phyloP scores from a whole-genome alignment of 768 basidiomycete species.

The Lenzites betulinus region DNA sequence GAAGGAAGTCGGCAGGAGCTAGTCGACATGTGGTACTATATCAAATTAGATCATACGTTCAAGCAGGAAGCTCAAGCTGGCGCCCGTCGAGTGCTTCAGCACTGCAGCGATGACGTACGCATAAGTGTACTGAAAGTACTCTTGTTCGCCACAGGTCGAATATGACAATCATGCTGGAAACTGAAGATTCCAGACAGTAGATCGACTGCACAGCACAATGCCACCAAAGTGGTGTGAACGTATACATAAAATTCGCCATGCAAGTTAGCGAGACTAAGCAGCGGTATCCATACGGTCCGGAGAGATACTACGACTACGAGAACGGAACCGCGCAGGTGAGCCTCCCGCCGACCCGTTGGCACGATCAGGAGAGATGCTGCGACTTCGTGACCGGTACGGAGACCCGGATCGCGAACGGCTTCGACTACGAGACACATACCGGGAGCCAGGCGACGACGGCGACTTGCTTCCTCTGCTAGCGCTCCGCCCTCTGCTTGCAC shows the following conservation, averaged over 20 bases:
- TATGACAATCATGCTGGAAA: no score
- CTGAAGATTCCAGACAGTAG: no score
- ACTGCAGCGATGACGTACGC: no score
- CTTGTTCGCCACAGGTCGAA: no score
- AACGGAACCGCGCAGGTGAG: slow-evolving; percentile 27
- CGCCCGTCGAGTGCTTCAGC: no score
- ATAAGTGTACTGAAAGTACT: no score
- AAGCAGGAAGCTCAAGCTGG: no score
- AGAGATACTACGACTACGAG: slow-evolving; percentile 41
- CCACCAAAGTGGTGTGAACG: no score
- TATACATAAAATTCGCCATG: neutral
- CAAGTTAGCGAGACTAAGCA: slow-evolving; percentile 12
- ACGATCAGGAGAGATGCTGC: slow-evolving; percentile 57
- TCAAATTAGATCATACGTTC: no score
- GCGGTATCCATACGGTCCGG: slow-evolving; percentile 41
- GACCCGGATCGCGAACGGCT: slow-evolving; percentile 50
- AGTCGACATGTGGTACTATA: no score
- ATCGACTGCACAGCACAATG: no score
- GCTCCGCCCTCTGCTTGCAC: slow-evolving; percentile 12
- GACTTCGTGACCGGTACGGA: slow-evolving; percentile 55
- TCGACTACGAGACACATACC: slow-evolving; percentile 68
- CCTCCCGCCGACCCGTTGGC: slow-evolving; percentile 17
- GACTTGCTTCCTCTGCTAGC: slow-evolving; percentile 25
- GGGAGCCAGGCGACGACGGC: slow-evolving; percentile 49
- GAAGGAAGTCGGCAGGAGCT: no score